These are phyloP conservation scores for Bruguiera sexangula DNA, from an alignment of 345 rosid species.

Conservation along the genomic window DNA sequence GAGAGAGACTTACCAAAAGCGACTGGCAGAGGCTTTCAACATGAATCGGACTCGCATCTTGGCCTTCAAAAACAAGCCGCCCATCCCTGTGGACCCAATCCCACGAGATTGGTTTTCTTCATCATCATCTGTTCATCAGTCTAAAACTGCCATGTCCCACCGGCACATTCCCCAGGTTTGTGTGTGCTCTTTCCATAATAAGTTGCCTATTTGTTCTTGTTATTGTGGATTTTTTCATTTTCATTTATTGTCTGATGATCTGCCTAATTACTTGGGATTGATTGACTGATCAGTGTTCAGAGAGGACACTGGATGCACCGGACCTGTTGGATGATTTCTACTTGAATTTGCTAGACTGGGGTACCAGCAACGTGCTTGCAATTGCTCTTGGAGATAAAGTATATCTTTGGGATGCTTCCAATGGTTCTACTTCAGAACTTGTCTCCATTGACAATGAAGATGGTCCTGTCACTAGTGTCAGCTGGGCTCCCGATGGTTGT, in stretches of 20 bases:
- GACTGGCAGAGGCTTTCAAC: constrained; percentile 54
- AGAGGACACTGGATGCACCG: constrained; percentile 46
- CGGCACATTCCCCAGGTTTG: constrained; percentile 47
- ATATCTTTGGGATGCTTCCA: constrained; percentile 51
- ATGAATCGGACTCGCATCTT: constrained; percentile 63
- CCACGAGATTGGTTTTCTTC: constrained; percentile 10
- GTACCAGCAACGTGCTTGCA: constrained; percentile 42
- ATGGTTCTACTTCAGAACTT: constrained; percentile 45
- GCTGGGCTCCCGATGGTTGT: constrained; percentile 53
- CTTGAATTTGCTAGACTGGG: constrained; percentile 48
- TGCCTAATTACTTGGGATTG: not conserved
- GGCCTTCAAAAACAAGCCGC: constrained; percentile 71
- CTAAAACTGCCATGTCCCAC: constrained; percentile 31
- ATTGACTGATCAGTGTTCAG: constrained; percentile 28
- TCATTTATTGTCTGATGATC: not conserved
- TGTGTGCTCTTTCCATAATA: not conserved
- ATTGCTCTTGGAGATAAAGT: constrained; percentile 38
- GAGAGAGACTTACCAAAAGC: constrained; percentile 59
- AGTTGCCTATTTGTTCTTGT: not conserved
- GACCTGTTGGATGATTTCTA: constrained; percentile 42
- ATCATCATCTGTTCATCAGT: constrained; percentile 5
- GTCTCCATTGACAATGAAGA: constrained; percentile 42
- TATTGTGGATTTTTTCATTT: not conserved
- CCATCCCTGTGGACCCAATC: constrained; percentile 26
- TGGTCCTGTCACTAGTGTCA: constrained; percentile 53